Evolutionary conservation across 371 early-diverging fungal genomes (phyloP), one percentile per base, ranked within the genome.

Genomic region (Mucor velutinosus): DNA sequence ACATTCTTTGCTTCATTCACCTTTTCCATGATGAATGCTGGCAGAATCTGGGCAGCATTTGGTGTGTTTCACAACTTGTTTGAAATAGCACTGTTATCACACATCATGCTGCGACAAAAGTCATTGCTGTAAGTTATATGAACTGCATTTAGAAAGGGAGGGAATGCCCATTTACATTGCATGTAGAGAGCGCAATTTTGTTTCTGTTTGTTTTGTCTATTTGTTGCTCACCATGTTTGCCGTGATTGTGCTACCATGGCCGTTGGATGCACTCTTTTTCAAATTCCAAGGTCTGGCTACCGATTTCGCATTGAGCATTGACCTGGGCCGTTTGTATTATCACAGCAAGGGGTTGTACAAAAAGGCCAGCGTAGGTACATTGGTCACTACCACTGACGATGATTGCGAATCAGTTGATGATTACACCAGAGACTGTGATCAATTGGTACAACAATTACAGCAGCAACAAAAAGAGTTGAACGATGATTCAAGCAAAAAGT

Each of bases 201-300:
- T 76, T 0, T 55, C 72, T 19, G 66, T 65, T 60, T 74, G 80
- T 57, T 77, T 79, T 57, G 14, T 58, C 8, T 81, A 83, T 58
- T 61, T 81, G 7, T 27, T 76, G 14, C 2, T 68, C 4, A 75
- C 76, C 15, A 77, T 78, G 60, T 7, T 71, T 19, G 30, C 76
- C 21, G 75, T 76, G 10, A 71, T 81, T 60, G 64, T 76, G 15
- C 51, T 75, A 19, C 69, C 72, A 14, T 85, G 85, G 85, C 85
- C 85, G 11, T 25, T 76, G 37, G 85, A 85, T 60, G 85, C 82
- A 17, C 60, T 85, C 23, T 83, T 81, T 63, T 85, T 85, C 75
- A 81, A 83, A 39, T 80, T 77, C 65, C 83, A 83, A 67, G 82
- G 85, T 12, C 74, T 85, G 17, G 75, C 77, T 65, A 81, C 81